Evolutionary conservation across 129 eudicot species (phyloP).

Genomic region (Rutidosis leptorrhynchoides): DNA sequence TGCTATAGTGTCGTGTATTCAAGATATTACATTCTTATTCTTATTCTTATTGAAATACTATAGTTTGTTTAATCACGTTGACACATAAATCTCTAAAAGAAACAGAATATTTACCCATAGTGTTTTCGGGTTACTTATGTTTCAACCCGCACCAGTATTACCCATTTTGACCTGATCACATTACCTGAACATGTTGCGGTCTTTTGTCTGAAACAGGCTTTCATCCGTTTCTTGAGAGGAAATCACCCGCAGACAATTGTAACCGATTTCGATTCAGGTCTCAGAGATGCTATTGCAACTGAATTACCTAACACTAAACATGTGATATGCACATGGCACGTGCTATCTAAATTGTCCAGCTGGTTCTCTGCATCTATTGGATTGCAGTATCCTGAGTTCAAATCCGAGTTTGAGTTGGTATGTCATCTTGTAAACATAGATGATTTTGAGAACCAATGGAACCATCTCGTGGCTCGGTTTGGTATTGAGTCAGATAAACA

Average conservation of each 20-base stretch:
- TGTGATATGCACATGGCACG: constrained; percentile 49
- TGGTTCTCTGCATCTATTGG: constrained; percentile 71
- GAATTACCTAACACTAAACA: constrained; percentile 71
- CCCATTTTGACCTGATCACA: neutral
- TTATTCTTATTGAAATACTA: neutral
- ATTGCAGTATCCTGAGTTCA: constrained; percentile 50
- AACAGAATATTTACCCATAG: neutral
- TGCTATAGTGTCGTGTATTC: neutral
- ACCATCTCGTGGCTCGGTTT: constrained; percentile 54
- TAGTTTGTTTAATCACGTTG: neutral
- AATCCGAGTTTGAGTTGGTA: constrained; percentile 61
- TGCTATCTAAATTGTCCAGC: constrained; percentile 60
- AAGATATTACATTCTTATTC: neutral
- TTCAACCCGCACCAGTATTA: neutral
- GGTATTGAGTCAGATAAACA: constrained; percentile 71
- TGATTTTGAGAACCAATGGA: constrained; percentile 84
- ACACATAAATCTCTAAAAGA: neutral
- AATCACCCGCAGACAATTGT: constrained; percentile 67
- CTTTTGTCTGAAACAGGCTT: constrained; percentile 41
- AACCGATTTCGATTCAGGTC: constrained; percentile 65
- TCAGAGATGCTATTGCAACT: constrained; percentile 64
- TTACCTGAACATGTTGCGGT: no score
- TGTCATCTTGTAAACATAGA: constrained; percentile 61
- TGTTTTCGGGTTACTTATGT: neutral
- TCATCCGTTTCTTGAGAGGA: constrained; percentile 63